Evolutionary conservation across 352 stramenopile species (phyloP).

Genomic region (Pythium angustatum): DNA sequence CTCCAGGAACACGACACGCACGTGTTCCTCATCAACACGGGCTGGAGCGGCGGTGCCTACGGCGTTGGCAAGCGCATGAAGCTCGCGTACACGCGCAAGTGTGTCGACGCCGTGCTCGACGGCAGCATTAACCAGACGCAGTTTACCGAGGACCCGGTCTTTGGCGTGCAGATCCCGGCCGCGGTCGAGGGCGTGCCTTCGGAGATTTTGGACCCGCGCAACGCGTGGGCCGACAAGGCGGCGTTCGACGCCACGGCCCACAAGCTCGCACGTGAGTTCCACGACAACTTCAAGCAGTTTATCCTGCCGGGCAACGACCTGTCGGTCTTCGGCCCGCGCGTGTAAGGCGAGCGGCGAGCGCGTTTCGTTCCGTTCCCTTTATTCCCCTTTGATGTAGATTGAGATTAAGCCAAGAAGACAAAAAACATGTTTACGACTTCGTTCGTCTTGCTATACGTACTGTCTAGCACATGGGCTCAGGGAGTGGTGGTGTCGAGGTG

Average conservation of each 20-base stretch:
- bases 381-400: conserved; percentile 20
- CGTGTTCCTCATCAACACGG: conserved; percentile 91
- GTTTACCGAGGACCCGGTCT: conserved; percentile 73
- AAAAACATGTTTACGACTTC: neutral
- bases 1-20: conserved; percentile 47
- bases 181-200: conserved; percentile 64
- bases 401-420: neutral
- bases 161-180: conserved; percentile 71
- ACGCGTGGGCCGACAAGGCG: conserved; percentile 80
- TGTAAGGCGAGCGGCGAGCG: conserved; percentile 35
- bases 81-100: conserved; percentile 86
- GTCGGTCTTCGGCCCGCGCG: conserved; percentile 58
- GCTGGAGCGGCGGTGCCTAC: conserved; percentile 95
- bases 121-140: conserved; percentile 61
- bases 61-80: conserved; percentile 97
- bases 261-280: conserved; percentile 78
- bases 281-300: conserved; percentile 87
- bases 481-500: neutral
- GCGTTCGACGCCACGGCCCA: conserved; percentile 72
- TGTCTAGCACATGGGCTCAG: neutral
- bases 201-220: conserved; percentile 74
- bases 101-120: conserved; percentile 72
- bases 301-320: conserved; percentile 75
- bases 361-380: neutral
- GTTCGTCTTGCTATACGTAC: too few species aligned